Conservation (phyloP, 352 stramenopile genomes). For the Aphanomyces stellatus region DNA sequence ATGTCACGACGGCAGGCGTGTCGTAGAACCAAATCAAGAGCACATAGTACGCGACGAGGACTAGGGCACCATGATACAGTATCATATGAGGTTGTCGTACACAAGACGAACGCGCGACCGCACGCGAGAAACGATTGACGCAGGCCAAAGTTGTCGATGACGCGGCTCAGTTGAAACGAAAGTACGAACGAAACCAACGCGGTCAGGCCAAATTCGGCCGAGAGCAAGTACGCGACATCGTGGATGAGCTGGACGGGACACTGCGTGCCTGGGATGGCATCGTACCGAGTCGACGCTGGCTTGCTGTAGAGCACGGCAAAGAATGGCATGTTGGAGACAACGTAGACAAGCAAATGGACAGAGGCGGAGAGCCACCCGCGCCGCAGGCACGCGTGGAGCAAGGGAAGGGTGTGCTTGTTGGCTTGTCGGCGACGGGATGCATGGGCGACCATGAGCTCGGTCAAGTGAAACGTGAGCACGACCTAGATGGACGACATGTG, state of each 20-base stretch:
- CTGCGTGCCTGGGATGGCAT: neutral
- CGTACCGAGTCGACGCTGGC: no score
- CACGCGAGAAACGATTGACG: neutral
- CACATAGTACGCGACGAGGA: neutral
- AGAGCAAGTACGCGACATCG: neutral
- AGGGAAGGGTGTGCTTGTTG: neutral
- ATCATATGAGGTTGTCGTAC: neutral
- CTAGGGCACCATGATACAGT: neutral
- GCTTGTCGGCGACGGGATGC: neutral
- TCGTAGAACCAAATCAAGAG: neutral
- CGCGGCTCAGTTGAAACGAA: neutral
- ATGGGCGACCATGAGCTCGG: neutral
- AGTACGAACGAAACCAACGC: neutral
- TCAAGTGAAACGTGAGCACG: conserved; percentile 1
- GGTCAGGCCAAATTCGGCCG: neutral
- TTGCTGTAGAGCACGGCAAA: neutral
- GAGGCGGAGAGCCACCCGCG: neutral
- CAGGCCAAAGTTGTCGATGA: conserved; percentile 7
- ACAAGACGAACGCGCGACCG: neutral
- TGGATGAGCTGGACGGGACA: neutral
- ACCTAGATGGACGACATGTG: neutral
- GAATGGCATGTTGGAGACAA: neutral
- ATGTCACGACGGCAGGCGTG: neutral
- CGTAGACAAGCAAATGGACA: neutral
- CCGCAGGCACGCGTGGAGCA: neutral